Evolutionary conservation across 306 rosid species (phyloP), one percentile per base, ranked within the genome.

Genomic region (Cucurbita pepo): DNA sequence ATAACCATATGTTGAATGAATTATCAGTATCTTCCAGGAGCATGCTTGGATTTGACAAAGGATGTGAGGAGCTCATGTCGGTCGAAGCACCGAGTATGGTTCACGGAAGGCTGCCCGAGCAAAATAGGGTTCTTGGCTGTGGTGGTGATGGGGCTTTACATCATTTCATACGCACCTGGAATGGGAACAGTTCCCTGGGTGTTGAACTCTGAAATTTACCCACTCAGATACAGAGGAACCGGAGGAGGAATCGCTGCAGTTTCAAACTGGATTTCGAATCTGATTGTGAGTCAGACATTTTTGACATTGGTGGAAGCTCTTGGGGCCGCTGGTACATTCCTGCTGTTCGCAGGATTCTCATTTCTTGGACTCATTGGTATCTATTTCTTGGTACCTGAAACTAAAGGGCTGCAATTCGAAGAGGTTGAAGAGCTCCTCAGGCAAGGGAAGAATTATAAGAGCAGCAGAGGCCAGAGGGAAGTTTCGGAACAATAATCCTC

Each of bases 161-260:
- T 92, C 25, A 78, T 92, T 12, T 50, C 76, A 3, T 92, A 89
- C 53, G 81, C 96, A 0, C 97, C 96, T 0, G 97, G 97, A 43
- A 86, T 92, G 86, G 96, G 95, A 74, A 88, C 92, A 0, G 86
- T 84, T 5, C 97, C 97, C 1, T 92, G 96, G 97, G 82, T 92
- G 73, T 83, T 91, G 53, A 89, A 89, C 82, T 85, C 94, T 0
- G 96, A 91, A 87, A 87, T 91, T 21, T 91, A 91, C 55, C 97
- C 96, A 0, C 52, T 86, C 58, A 86, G 83, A 63, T 89, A 85
- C 80, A 77, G 95, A 82, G 96, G 97, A 1, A 45, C 83, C 12
- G 90, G 94, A 34, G 97, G 97, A 73, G 95, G 96, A 34, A 85
- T 92, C 15, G 92, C 95, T 54, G 97, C 92, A 65, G 90, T 92